A percentile compares a stretch with the other conserved stretches of the same genome.
Evolutionary conservation across 2,329 filamentous ascomycete genomes (phyloP).

Genomic region (Fusarium oxysporum): DNA sequence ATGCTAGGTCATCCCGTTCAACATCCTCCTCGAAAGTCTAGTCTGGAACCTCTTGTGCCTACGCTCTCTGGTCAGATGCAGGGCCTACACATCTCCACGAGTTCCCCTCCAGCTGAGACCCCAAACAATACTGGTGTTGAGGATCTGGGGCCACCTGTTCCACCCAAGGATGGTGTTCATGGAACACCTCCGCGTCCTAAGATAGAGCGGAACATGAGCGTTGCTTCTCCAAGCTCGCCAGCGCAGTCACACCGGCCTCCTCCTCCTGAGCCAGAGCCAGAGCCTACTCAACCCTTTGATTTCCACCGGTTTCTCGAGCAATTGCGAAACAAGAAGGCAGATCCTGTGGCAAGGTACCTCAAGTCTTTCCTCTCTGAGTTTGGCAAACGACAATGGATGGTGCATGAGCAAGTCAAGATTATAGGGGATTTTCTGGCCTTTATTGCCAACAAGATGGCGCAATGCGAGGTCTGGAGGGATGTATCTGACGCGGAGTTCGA

Average conservation of each 20-base stretch:
- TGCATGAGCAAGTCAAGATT: conserved; percentile 99
- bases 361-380: conserved; percentile 96
- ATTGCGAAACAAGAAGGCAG: conserved; percentile 94
- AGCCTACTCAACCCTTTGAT: conserved; percentile 90
- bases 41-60: conserved; percentile 77
- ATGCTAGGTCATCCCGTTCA: conserved; percentile 73
- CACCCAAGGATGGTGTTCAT: conserved; percentile 68
- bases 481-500: conserved; percentile 98
- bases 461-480: conserved; percentile 95
- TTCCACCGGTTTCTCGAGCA: conserved; percentile 98
- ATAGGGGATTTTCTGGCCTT: conserved; percentile 96
- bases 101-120: conserved; percentile 54
- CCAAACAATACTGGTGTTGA: conserved; percentile 54
- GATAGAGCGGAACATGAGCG: conserved; percentile 52
- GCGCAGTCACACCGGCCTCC: conserved; percentile 70
- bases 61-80: conserved; percentile 61
- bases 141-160: conserved; percentile 67
- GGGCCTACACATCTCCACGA: conserved; percentile 54
- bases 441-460: conserved; percentile 97
- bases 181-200: conserved; percentile 52
- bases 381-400: conserved; percentile 98
- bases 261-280: conserved; percentile 79
- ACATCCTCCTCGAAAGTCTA: conserved; percentile 87
- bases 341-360: conserved; percentile 94
- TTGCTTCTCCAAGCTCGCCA: conserved; percentile 58